phyloP scores from a whole-genome alignment of 495 filamentous ascomycete genomes.

The Hypoxylon fuscum region DNA sequence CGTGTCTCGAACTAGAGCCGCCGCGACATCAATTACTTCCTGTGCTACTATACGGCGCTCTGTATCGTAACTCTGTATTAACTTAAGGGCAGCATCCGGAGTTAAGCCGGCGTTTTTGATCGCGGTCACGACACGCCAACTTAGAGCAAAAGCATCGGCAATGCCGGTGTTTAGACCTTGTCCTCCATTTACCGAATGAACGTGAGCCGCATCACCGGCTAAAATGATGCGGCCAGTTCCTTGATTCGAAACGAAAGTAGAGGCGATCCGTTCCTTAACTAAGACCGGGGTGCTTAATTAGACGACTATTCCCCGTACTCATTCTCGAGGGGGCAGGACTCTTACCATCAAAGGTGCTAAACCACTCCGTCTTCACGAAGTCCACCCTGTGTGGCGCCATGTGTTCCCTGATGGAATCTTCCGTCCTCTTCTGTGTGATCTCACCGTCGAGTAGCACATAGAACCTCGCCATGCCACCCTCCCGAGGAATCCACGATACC shows the following conservation, averaged over 20 bases:
- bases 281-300: slow-evolving; percentile 5
- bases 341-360: slow-evolving; percentile 43
- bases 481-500: slow-evolving; percentile 41
- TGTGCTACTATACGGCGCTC: slow-evolving; percentile 59
- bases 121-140: slow-evolving; percentile 47
- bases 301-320: no score
- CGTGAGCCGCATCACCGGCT: slow-evolving; percentile 62
- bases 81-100: slow-evolving; percentile 18
- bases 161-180: slow-evolving; percentile 62
- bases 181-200: slow-evolving; percentile 58
- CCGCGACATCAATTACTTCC: slow-evolving; percentile 60
- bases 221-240: slow-evolving; percentile 50
- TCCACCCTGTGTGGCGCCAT: slow-evolving; percentile 38
- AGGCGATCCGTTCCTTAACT: slow-evolving; percentile 42
- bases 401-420: slow-evolving; percentile 39
- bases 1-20: slow-evolving; percentile 36
- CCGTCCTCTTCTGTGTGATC: slow-evolving; percentile 32
- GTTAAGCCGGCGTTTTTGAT: slow-evolving; percentile 10
- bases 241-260: slow-evolving; percentile 34
- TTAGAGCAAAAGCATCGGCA: slow-evolving; percentile 57
- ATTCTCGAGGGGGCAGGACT: not conserved
- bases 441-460: slow-evolving; percentile 42
- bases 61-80: slow-evolving; percentile 60
- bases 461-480: slow-evolving; percentile 40
- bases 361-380: slow-evolving; percentile 41